Conservation (phyloP, 805 yeast species). For the Ogataea ganodermae region DNA sequence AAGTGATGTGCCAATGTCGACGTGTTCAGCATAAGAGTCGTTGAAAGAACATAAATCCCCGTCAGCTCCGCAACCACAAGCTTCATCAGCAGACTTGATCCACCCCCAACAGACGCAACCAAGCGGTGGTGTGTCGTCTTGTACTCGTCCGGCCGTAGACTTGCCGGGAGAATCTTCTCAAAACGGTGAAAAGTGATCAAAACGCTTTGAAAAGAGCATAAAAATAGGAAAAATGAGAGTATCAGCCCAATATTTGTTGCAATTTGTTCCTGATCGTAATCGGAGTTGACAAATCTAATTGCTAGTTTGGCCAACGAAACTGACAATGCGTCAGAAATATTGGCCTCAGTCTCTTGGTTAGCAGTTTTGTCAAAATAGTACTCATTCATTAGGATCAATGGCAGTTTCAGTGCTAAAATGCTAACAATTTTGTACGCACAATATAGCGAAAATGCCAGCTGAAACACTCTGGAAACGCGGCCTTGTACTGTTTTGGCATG, state of each 20-base stretch:
- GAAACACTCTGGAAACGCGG: slow-evolving; percentile 12
- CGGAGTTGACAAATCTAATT: slow-evolving; percentile 26
- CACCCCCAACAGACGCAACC: background rate
- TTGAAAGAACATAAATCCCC: slow-evolving; percentile 53
- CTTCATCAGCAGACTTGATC: slow-evolving; percentile 27
- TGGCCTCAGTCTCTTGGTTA: slow-evolving; percentile 4
- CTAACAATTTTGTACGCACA: slow-evolving; percentile 50
- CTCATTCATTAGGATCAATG: slow-evolving; percentile 30
- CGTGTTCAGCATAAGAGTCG: slow-evolving; percentile 50
- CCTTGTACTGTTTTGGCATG: slow-evolving; percentile 15
- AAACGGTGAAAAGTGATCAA: slow-evolving; percentile 59
- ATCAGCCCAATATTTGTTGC: slow-evolving; percentile 50
- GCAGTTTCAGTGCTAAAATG: slow-evolving; percentile 44
- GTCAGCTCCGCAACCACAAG: slow-evolving; percentile 46
- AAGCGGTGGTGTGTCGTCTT: background rate
- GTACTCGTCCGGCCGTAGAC: slow-evolving; percentile 5
- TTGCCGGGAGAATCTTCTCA: slow-evolving; percentile 24
- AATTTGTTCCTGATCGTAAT: slow-evolving; percentile 40
- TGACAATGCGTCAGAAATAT: slow-evolving; percentile 48
- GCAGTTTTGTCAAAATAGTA: slow-evolving; percentile 7
- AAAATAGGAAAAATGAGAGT: slow-evolving; percentile 58
- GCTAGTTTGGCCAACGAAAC: slow-evolving; percentile 47
- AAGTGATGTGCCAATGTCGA: slow-evolving; percentile 46
- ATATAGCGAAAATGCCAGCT: slow-evolving; percentile 42
- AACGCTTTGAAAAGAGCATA: slow-evolving; percentile 67